Evolutionary conservation across 202 grass and related monocot species (phyloP), one percentile per base, ranked within the genome.

Genomic region (Zizania palustris): DNA sequence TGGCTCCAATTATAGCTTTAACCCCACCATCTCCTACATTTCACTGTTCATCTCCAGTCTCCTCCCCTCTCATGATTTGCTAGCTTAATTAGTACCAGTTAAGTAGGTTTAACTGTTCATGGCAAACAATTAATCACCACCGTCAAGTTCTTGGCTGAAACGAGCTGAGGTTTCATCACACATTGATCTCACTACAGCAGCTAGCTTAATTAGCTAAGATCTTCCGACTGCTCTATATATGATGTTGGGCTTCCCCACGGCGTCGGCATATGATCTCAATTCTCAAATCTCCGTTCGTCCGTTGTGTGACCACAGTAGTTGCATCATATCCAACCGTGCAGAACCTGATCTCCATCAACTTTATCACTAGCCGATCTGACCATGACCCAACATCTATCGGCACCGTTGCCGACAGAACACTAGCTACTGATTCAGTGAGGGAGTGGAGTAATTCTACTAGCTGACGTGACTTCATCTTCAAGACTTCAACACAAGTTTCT

Each of bases 281-380:
- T n/a, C 28, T 28, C 2, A 28, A 28, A 28, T 28, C 28, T 1
- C 28, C 28, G 28, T 69, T 71, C 3, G 46, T 50, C 74, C 40
- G 39, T 28, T 28, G 28, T 28, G 1, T 28, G 28, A 28, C 28
- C 28, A 72, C 69, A 46, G 56, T 45, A 46, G 56, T 45, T 34
- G 55, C 3, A 34, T n/a, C n/a, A n/a, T n/a, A n/a, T 38, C 60
- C 48, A 63, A 63, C 38, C 22, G 64, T 34, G 71, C 84, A 63
- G 48, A 36, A 18, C 84, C 38, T 54, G 50, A 54, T 54, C 65
- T 42, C 58, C 35, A 69, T 69, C 84, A 42, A 19, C 84, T 77
- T 82, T 46, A 16, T 86, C 84, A 77, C 77, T 71, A 42, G 58
- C 42, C 37, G 37, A 20, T 60, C 85, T 45, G 74, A 84, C 66